Conservation (phyloP, 192 early-diverging fungal genomes). For the Irineochytrium annulatum region DNA sequence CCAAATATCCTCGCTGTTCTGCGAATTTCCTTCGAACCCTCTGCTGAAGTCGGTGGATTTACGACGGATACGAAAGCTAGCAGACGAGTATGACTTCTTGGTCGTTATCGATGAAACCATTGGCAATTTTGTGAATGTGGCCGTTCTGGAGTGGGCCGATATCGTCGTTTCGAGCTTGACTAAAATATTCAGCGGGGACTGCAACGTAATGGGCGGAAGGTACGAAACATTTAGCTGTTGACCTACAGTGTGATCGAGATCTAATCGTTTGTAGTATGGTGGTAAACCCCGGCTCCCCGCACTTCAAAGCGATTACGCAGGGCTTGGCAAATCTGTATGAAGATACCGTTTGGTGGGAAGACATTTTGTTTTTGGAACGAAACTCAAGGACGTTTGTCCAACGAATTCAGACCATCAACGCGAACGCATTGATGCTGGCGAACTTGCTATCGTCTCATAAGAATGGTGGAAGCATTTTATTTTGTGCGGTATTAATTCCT, state of each 20-base stretch:
- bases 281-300: constrained; percentile 66
- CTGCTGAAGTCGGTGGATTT: constrained; percentile 81
- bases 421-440: constrained; percentile 68
- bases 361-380: constrained; percentile 91
- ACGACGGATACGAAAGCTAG: constrained; percentile 65
- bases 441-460: not conserved
- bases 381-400: constrained; percentile 85
- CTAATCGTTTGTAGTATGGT: constrained; percentile 59
- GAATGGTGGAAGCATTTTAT: not conserved
- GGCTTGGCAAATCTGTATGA: constrained; percentile 63
- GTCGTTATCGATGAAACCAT: constrained; percentile 93
- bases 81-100: constrained; percentile 70
- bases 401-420: constrained; percentile 71
- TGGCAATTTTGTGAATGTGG: constrained; percentile 89
- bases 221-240: constrained; percentile 32
- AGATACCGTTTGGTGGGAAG: constrained; percentile 85
- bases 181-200: constrained; percentile 93
- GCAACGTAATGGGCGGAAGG: constrained; percentile 98
- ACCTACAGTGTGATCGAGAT: not conserved
- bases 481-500: constrained; percentile 5
- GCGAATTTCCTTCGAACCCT: constrained; percentile 94
- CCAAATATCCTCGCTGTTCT: constrained; percentile 75
- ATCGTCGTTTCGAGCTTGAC: constrained; percentile 87
- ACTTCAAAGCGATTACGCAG: constrained; percentile 37
- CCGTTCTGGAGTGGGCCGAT: constrained; percentile 74